phyloP scores from a whole-genome alignment of 2,329 filamentous ascomycete species.

The Aspergillus novoparasiticus region DNA sequence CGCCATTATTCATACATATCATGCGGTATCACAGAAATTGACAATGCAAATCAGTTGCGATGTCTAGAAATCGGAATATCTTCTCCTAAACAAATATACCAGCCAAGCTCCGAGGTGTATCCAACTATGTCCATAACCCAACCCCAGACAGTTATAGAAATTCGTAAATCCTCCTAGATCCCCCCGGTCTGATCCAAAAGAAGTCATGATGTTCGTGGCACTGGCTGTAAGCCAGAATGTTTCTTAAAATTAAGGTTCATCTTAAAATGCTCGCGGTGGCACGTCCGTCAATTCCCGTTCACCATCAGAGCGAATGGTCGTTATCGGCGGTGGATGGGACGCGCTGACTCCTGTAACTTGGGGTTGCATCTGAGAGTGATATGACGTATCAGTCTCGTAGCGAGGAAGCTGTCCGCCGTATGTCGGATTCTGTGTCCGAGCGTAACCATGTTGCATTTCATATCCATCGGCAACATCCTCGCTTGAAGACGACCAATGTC shows the following conservation, averaged over 20 bases:
- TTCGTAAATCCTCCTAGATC: not conserved
- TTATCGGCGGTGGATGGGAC: slow-evolving; percentile 14
- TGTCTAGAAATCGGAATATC: not conserved
- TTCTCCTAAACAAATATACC: not conserved
- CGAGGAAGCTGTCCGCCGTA: slow-evolving; percentile 21
- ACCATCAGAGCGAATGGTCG: slow-evolving; percentile 13
- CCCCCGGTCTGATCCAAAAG: not conserved
- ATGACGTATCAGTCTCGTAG: slow-evolving; percentile 32
- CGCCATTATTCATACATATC: slow-evolving; percentile 1
- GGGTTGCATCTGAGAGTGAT: slow-evolving; percentile 27
- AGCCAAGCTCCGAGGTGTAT: not conserved
- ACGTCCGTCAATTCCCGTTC: slow-evolving; percentile 25
- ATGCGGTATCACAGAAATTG: not conserved
- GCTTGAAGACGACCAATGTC: slow-evolving; percentile 39
- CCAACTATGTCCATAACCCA: not conserved
- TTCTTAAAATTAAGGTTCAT: not conserved
- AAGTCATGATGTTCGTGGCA: slow-evolving; percentile 9
- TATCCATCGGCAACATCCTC: slow-evolving; percentile 40
- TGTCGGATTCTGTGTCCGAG: slow-evolving; percentile 26
- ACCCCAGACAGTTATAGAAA: not conserved
- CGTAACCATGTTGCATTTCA: slow-evolving; percentile 40
- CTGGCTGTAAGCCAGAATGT: not conserved
- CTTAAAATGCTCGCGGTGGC: slow-evolving; percentile 16
- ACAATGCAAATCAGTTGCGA: not conserved
- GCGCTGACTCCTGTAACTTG: slow-evolving; percentile 9